phyloP scores from a whole-genome alignment of 2,329 filamentous ascomycete species.

The Davidsoniella neocaledoniae region DNA sequence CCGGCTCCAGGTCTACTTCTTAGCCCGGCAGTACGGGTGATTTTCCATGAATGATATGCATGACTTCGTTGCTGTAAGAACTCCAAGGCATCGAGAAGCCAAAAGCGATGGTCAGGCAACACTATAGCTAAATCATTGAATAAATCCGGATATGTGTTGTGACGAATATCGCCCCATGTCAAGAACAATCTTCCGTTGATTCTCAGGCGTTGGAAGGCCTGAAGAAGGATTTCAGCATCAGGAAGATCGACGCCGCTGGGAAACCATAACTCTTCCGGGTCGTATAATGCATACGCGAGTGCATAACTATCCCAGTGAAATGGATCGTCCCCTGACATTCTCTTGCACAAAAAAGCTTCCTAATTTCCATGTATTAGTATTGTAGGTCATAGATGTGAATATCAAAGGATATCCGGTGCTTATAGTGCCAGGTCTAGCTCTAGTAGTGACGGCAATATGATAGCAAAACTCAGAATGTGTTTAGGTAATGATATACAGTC shows the following conservation, averaged over 20 bases:
- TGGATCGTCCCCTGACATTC: constrained; percentile 37
- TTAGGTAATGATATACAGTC: no score
- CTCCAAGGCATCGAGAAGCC: constrained; percentile 9
- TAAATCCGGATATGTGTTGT: constrained; percentile 32
- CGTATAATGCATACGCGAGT: constrained; percentile 50
- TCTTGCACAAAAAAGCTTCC: no score
- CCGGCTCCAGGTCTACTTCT: not conserved
- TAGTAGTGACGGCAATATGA: no score
- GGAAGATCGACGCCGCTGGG: constrained; percentile 20
- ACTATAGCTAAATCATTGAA: constrained; percentile 38
- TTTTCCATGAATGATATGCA: constrained; percentile 11
- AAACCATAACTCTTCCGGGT: constrained; percentile 31
- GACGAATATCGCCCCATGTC: constrained; percentile 28
- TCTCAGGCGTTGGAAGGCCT: constrained; percentile 40
- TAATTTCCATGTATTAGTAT: no score
- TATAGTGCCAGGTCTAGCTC: no score
- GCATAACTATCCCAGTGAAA: constrained; percentile 54
- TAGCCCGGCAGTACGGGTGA: not conserved
- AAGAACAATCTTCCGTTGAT: constrained; percentile 51
- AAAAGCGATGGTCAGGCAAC: constrained; percentile 31
- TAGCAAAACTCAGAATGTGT: no score
- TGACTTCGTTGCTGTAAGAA: constrained; percentile 14
- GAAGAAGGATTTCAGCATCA: constrained; percentile 27
- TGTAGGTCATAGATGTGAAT: no score
- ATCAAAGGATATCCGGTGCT: no score